A percentile compares a stretch with the other conserved stretches of the same genome.
phyloP scores from a whole-genome alignment of 768 basidiomycete species.

The Rossbeevera mucosa region DNA sequence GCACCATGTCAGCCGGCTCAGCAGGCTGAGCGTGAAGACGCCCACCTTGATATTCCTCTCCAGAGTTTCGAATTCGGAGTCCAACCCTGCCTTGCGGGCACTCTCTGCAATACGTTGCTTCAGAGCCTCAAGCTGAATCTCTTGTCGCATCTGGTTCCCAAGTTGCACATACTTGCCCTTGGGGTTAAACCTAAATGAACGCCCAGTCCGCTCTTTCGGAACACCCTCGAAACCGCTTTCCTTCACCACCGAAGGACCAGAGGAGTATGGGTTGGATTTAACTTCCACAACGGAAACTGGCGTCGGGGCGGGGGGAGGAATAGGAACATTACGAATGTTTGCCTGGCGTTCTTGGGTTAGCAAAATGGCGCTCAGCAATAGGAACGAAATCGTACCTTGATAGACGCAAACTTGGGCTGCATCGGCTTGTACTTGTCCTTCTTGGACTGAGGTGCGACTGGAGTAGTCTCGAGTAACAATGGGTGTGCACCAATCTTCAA shows the following conservation, averaged over 20 bases:
- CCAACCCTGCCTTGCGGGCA: conserved; percentile 89
- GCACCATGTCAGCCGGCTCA: conserved; percentile 4
- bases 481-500: conserved; percentile 91
- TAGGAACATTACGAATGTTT: conserved; percentile 71
- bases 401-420: conserved; percentile 98
- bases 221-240: conserved; percentile 69
- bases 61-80: conserved; percentile 85
- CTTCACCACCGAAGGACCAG: conserved; percentile 40
- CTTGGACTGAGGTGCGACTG: conserved; percentile 60
- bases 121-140: conserved; percentile 80
- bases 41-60: conserved; percentile 85
- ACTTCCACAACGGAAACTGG: conserved; percentile 38
- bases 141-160: conserved; percentile 66
- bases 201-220: conserved; percentile 64
- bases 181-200: conserved; percentile 79
- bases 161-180: conserved; percentile 88
- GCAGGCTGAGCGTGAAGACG: background rate
- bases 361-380: background rate
- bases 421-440: conserved; percentile 96
- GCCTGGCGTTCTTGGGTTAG: conserved; percentile 40
- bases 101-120: conserved; percentile 92
- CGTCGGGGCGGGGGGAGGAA: conserved; percentile 46
- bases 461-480: conserved; percentile 61
- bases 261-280: conserved; percentile 74
- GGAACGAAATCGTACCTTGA: conserved; percentile 54